These are phyloP conservation scores for Limonium bicolor DNA, from an alignment of 148 eudicot species.

Conservation along the genomic window DNA sequence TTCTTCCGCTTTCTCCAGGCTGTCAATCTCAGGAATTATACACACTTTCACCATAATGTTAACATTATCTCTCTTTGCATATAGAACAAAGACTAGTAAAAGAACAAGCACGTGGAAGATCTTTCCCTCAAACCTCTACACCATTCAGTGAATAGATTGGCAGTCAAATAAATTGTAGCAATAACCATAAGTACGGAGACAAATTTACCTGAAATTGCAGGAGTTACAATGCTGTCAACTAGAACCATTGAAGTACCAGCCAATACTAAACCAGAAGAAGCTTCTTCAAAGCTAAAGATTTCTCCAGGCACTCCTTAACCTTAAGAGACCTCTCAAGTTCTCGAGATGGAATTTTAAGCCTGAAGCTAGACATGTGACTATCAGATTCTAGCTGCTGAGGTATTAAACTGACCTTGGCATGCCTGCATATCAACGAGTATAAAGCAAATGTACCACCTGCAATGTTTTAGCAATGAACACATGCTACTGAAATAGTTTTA, in stretches of 20 bases:
- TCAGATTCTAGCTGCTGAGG: constrained; percentile 95
- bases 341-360: constrained; percentile 88
- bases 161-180: background rate
- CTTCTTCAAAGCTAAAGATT: constrained; percentile 67
- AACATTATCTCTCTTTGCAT: too few species aligned
- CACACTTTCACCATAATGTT: too few species aligned
- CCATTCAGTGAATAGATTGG: background rate
- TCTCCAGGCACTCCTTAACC: constrained; percentile 79
- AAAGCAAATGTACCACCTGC: constrained; percentile 99
- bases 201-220: constrained; percentile 86
- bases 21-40: too few species aligned
- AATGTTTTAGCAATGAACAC: constrained; percentile 11
- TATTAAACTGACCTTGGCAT: constrained; percentile 91
- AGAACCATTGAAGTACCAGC: constrained; percentile 99
- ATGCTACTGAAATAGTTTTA: background rate
- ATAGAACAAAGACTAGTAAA: too few species aligned
- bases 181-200: background rate
- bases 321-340: constrained; percentile 96
- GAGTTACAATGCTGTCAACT: constrained; percentile 93
- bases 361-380: constrained; percentile 90
- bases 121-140: background rate
- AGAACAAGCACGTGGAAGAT: background rate
- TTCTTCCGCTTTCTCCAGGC: too few species aligned
- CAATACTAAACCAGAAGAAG: constrained; percentile 72
- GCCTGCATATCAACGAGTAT: constrained; percentile 89